Conservation (phyloP, 441 rosid genomes). For the Raphanus hybrid region DNA sequence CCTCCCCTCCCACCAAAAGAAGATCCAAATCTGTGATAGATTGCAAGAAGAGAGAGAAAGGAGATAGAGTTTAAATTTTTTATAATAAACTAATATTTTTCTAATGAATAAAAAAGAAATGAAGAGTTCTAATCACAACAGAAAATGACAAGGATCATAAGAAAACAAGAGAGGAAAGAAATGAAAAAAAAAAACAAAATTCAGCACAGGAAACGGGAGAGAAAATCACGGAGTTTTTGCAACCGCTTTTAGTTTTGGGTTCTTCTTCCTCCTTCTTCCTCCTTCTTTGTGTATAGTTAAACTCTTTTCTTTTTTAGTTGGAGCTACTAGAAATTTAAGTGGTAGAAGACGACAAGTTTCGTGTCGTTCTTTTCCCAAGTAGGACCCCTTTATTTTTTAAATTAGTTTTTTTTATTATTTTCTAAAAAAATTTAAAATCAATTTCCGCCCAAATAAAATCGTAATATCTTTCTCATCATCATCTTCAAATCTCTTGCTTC, state of each 20-base stretch:
- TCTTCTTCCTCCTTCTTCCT: conserved; percentile 4
- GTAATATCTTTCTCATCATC: conserved; percentile 17
- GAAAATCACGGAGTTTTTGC: conserved; percentile 31
- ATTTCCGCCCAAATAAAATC: neutral
- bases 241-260: conserved; percentile 16
- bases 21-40: conserved; percentile 42
- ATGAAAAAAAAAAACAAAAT: neutral
- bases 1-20: neutral
- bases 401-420: neutral
- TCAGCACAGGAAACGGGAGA: conserved; percentile 27
- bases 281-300: neutral
- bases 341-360: conserved; percentile 40
- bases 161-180: neutral
- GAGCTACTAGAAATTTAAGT: conserved; percentile 35
- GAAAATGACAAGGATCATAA: conserved; percentile 29
- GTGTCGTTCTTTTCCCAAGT: conserved; percentile 35
- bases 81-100: neutral
- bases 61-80: neutral
- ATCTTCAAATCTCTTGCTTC: conserved; percentile 24
- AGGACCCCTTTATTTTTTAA: conserved; percentile 9
- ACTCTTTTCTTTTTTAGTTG: conserved; percentile 20
- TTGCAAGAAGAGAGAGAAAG: conserved; percentile 38
- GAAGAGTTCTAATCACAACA: conserved; percentile 34
- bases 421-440: conserved; percentile 11
- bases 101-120: neutral